These are phyloP conservation scores for Ophiocordyceps camponoti-rufipedis DNA, from an alignment of 2,329 filamentous ascomycete genomes.

Conservation along the genomic window DNA sequence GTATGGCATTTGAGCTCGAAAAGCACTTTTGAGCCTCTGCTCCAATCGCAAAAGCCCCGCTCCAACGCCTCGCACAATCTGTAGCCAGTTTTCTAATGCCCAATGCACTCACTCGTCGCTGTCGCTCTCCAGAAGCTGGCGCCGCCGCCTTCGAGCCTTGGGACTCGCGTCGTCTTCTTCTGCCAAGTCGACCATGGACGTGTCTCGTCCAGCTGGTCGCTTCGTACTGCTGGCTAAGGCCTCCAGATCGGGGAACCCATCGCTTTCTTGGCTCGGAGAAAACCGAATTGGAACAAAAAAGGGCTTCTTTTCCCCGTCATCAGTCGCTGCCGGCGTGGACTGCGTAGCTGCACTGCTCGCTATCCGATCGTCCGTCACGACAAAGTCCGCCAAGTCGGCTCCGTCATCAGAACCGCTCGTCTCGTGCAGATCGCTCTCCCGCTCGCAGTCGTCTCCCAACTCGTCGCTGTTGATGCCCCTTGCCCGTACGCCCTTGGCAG, in stretches of 20 bases:
- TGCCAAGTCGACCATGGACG: conserved; percentile 3
- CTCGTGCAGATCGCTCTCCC: conserved; percentile 27
- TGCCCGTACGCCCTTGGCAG: conserved; percentile 4
- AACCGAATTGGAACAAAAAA: conserved; percentile 21
- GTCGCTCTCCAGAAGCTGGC: conserved; percentile 13
- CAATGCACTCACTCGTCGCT: conserved; percentile 7
- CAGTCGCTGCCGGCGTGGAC: conserved; percentile 10
- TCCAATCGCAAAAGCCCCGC: neutral
- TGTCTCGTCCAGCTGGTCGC: neutral
- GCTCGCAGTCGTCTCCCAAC: conserved; percentile 30
- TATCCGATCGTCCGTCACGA: conserved; percentile 30
- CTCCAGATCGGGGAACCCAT: conserved; percentile 19
- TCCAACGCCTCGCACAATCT: neutral
- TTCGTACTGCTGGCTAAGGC: conserved; percentile 6
- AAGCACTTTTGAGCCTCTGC: neutral
- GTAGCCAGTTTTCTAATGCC: neutral
- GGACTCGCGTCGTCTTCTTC: conserved; percentile 5
- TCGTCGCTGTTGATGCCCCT: conserved; percentile 25
- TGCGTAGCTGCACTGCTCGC: conserved; percentile 16
- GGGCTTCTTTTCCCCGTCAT: conserved; percentile 9
- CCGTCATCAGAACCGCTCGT: conserved; percentile 29
- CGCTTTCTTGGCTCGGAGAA: conserved; percentile 21
- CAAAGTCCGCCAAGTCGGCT: conserved; percentile 34
- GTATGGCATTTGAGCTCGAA: neutral
- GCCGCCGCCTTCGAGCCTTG: conserved; percentile 8